Conservation (phyloP, 371 early-diverging fungal species). For the Syncephalastrum contaminatum region DNA sequence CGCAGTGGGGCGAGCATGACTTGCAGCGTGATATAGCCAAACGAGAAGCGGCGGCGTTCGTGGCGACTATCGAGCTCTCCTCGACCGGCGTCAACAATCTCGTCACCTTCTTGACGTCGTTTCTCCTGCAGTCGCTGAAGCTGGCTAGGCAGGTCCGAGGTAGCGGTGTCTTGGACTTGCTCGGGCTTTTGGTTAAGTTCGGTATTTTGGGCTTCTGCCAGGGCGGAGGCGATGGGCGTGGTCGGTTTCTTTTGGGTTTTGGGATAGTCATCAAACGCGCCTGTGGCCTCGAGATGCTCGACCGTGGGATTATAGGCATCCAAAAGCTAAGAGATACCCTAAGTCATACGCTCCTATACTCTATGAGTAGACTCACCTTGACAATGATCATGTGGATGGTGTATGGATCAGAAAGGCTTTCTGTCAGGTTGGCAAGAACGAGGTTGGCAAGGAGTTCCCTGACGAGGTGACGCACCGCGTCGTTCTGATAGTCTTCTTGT, state of each 20-base stretch:
- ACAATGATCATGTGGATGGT: conserved; percentile 59
- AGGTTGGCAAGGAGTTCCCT: conserved; percentile 54
- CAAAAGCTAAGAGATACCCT: conserved; percentile 17
- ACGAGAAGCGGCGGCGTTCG: conserved; percentile 33
- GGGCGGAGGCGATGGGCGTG: conserved; percentile 1
- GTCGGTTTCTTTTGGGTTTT: not conserved
- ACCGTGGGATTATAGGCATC: conserved; percentile 24
- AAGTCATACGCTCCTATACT: too few species aligned
- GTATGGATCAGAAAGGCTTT: conserved; percentile 55
- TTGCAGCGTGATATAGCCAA: conserved; percentile 45
- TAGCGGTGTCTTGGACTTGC: not conserved
- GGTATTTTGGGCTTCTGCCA: conserved; percentile 19
- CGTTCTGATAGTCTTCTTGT: conserved; percentile 47
- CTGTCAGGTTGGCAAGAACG: conserved; percentile 46
- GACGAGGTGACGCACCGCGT: conserved; percentile 54
- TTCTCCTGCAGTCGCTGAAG: conserved; percentile 42
- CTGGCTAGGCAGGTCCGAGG: conserved; percentile 23
- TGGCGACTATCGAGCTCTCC: conserved; percentile 16
- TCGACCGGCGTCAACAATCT: conserved; percentile 15
- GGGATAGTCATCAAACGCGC: not conserved
- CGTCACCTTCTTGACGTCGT: conserved; percentile 25
- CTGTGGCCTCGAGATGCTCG: conserved; percentile 33
- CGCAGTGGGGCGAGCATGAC: conserved; percentile 38
- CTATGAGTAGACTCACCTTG: conserved; percentile 53
- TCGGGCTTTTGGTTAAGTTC: conserved; percentile 2